Base-by-base conservation (phyloP, 371 early-diverging fungal genomes). In the Apophysomyces elegans region DNA sequence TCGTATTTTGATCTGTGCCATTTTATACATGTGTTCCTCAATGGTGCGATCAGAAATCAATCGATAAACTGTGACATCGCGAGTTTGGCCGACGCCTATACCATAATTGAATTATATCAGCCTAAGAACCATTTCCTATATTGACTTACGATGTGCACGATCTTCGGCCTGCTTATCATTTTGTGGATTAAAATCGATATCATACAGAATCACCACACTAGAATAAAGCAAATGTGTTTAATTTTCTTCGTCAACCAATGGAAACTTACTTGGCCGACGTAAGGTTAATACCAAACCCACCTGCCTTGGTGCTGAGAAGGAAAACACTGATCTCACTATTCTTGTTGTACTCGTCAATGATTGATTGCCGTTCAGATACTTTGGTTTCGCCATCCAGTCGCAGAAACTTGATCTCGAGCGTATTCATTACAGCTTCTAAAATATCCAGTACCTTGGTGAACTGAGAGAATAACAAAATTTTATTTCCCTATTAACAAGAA, bases 121-220 rank as follows among this genome's bases (percentile, higher is more conserved):
- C 12, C 14, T 8, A 57, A 8, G 58, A 6, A 9, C 9, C 11
- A 65, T 16, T 12, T 43, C 21, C 32, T 26, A 45, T 21, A 16
- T 14, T 37, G 3, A 72, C 78, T 76, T 78, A 81, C 91, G 88
- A 73, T 95, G 96, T 1, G 94, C 95, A 11, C 95, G 86, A 69
- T 95, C 96, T 84, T 94, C 94, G 0, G 96, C 98, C 80, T 99
- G 98, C 37, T 89, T 86, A 75, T 97, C 98, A 73, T 96, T 97
- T 67, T 96, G 96, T 1, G 99, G 98, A 70, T 98, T 99, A 75
- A 92, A 95, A 63, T 97, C 99, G 54, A 92, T 76, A 68, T 97
- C 97, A 73, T 92, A 92, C 61, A 98, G 78, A 44, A 98, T 88
- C 13, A 98, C 96, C 12, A 91, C 87, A 65, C 79, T 81, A 64